A percentile compares a stretch with the other conserved stretches of the same genome.
Evolutionary conservation across 768 basidiomycete genomes (phyloP).

Genomic region (Lepiota subincarnata): DNA sequence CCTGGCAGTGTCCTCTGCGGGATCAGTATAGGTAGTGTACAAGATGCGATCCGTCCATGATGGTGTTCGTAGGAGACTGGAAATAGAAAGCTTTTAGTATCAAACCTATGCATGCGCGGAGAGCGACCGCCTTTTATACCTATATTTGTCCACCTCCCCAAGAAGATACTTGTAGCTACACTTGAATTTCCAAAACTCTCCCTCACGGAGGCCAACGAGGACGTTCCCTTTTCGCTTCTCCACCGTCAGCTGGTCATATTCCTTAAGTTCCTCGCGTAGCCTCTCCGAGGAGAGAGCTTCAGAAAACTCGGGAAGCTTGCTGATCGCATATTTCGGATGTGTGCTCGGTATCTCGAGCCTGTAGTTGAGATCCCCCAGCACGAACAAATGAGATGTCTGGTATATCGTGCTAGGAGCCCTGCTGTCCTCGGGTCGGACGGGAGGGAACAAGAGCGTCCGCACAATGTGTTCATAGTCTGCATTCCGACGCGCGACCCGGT

Average conservation of each 20-base stretch:
- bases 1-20: slow-evolving; percentile 42
- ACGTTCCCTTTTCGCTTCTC: slow-evolving; percentile 62
- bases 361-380: slow-evolving; percentile 94
- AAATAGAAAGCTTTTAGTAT: slow-evolving; percentile 8
- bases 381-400: slow-evolving; percentile 85
- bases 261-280: slow-evolving; percentile 56
- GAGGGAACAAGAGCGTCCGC: slow-evolving; percentile 70
- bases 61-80: slow-evolving; percentile 67
- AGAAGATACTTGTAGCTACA: slow-evolving; percentile 87
- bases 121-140: slow-evolving; percentile 37
- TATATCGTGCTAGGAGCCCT: slow-evolving; percentile 59
- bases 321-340: slow-evolving; percentile 39
- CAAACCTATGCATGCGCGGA: neutral
- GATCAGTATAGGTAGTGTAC: slow-evolving; percentile 74
- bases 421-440: slow-evolving; percentile 35
- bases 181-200: slow-evolving; percentile 86
- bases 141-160: slow-evolving; percentile 80
- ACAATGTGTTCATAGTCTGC: slow-evolving; percentile 82
- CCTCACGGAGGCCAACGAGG: slow-evolving; percentile 75
- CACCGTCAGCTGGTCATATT: slow-evolving; percentile 66
- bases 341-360: slow-evolving; percentile 63
- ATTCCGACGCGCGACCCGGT: slow-evolving; percentile 61
- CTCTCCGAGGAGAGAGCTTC: slow-evolving; percentile 44
- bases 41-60: slow-evolving; percentile 94
- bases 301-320: slow-evolving; percentile 31